Percentiles rank a stretch among this genome's conserved stretches.
Conservation (phyloP, 495 filamentous ascomycete genomes). For the Aspergillus kassunensis region DNA sequence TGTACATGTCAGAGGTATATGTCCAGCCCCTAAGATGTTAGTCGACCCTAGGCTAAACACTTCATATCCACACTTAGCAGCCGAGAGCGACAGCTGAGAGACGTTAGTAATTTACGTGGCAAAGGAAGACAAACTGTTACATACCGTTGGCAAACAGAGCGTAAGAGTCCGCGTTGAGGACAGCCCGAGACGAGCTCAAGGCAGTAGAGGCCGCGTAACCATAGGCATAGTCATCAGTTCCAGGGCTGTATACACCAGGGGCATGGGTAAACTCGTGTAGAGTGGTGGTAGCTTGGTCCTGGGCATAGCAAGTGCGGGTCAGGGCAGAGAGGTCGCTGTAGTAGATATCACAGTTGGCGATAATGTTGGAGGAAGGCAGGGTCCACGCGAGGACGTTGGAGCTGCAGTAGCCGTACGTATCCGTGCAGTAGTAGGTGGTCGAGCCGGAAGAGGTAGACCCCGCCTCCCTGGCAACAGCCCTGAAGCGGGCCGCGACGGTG, state of each 20-base stretch:
- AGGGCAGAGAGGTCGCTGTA: slow-evolving; percentile 46
- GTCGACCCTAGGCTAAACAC: too few species aligned
- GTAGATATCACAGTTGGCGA: slow-evolving; percentile 56
- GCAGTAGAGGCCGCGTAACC: slow-evolving; percentile 49
- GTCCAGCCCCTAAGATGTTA: too few species aligned
- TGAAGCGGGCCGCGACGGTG: slow-evolving; percentile 49
- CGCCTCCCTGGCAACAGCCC: slow-evolving; percentile 49
- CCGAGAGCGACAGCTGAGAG: background rate
- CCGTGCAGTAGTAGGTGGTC: slow-evolving; percentile 50
- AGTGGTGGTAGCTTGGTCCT: slow-evolving; percentile 57
- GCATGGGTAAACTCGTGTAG: slow-evolving; percentile 63
- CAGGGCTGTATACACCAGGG: slow-evolving; percentile 49
- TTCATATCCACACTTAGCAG: background rate
- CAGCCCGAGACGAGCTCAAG: slow-evolving; percentile 41
- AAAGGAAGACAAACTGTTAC: background rate
- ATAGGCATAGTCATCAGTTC: slow-evolving; percentile 56
- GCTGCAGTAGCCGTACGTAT: slow-evolving; percentile 46
- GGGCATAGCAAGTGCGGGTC: slow-evolving; percentile 46
- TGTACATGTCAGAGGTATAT: too few species aligned
- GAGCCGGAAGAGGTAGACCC: slow-evolving; percentile 34
- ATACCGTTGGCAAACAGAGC: slow-evolving; percentile 55
- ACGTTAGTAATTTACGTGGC: background rate
- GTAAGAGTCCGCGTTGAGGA: slow-evolving; percentile 61
- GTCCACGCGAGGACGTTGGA: slow-evolving; percentile 55
- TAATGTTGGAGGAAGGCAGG: slow-evolving; percentile 45